phyloP scores from a whole-genome alignment of 495 filamentous ascomycete species.

The Annulohypoxylon maeteangense region DNA sequence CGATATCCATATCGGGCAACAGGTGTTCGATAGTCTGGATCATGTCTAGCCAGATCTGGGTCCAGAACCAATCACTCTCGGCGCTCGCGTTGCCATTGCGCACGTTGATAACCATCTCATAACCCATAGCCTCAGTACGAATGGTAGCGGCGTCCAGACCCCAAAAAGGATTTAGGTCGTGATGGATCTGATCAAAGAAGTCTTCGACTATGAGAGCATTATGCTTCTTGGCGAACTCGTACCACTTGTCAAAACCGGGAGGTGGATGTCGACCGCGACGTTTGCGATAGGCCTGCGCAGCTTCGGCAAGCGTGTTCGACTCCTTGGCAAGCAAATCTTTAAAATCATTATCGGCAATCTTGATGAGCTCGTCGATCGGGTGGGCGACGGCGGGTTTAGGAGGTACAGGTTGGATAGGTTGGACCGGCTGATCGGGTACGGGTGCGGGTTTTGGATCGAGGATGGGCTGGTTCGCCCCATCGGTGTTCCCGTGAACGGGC shows the following conservation, averaged over 20 bases:
- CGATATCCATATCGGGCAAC: conserved; percentile 77
- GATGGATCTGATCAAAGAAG: conserved; percentile 76
- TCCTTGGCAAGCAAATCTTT: conserved; percentile 52
- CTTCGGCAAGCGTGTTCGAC: conserved; percentile 63
- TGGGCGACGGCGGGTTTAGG: conserved; percentile 46
- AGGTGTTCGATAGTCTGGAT: conserved; percentile 66
- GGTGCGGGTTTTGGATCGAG: conserved; percentile 27
- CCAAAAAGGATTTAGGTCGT: conserved; percentile 79
- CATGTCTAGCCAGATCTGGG: conserved; percentile 68
- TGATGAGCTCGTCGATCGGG: conserved; percentile 61
- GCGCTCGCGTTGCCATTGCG: conserved; percentile 66
- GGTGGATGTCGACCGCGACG: conserved; percentile 76
- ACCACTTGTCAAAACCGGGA: conserved; percentile 78
- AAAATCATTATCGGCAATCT: conserved; percentile 55
- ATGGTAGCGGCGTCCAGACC: conserved; percentile 66
- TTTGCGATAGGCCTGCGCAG: conserved; percentile 69
- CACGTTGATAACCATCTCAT: conserved; percentile 69
- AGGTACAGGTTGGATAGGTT: conserved; percentile 26
- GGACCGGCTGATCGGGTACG: conserved; percentile 23
- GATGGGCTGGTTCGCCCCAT: conserved; percentile 17
- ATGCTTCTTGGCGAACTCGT: conserved; percentile 68
- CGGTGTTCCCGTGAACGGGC: conserved; percentile 21
- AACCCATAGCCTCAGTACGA: conserved; percentile 62
- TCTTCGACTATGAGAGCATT: conserved; percentile 74
- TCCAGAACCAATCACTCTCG: conserved; percentile 69